Conservation (phyloP, 1,284 basidiomycete genomes). For the Tilletia horrida region DNA sequence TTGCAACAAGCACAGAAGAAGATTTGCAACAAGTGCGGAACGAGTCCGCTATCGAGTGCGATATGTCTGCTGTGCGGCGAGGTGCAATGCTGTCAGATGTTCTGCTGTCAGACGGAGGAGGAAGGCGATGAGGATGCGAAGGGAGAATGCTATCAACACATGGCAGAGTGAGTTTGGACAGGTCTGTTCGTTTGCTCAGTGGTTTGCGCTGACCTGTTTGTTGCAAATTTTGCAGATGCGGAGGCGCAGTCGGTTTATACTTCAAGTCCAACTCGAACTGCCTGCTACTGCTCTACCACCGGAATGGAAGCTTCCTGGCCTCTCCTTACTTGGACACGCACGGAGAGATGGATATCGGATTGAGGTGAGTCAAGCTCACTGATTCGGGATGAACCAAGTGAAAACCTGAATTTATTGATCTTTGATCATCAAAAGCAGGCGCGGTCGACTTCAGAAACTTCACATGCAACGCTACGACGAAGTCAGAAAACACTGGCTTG, state of each 20-base stretch:
- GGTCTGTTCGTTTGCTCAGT: too few relatives aligned
- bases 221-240: slow-evolving; percentile 60
- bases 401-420: slow-evolving; percentile 4
- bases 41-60: slow-evolving; percentile 78
- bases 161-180: slow-evolving; percentile 70
- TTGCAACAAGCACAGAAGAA: slow-evolving; percentile 69
- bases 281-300: slow-evolving; percentile 84
- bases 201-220: too few relatives aligned
- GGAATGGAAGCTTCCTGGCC: slow-evolving; percentile 79
- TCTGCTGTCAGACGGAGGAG: slow-evolving; percentile 80
- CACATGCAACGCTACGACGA: slow-evolving; percentile 88
- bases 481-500: slow-evolving; percentile 81
- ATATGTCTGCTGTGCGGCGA: slow-evolving; percentile 88
- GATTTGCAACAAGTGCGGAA: slow-evolving; percentile 73
- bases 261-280: slow-evolving; percentile 89
- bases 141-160: slow-evolving; percentile 90
- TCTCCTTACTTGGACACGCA: slow-evolving; percentile 93
- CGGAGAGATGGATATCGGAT: slow-evolving; percentile 86
- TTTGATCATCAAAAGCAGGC: slow-evolving; percentile 4
- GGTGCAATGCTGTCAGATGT: slow-evolving; percentile 83
- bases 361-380: slow-evolving; percentile 63
- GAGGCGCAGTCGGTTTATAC: slow-evolving; percentile 80
- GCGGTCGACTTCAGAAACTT: slow-evolving; percentile 78
- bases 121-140: slow-evolving; percentile 56
- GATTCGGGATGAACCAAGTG: slow-evolving; percentile 13